Base-by-base conservation (phyloP, 2,329 filamentous ascomycete species). In the Trichoderma atrobrunneum region DNA sequence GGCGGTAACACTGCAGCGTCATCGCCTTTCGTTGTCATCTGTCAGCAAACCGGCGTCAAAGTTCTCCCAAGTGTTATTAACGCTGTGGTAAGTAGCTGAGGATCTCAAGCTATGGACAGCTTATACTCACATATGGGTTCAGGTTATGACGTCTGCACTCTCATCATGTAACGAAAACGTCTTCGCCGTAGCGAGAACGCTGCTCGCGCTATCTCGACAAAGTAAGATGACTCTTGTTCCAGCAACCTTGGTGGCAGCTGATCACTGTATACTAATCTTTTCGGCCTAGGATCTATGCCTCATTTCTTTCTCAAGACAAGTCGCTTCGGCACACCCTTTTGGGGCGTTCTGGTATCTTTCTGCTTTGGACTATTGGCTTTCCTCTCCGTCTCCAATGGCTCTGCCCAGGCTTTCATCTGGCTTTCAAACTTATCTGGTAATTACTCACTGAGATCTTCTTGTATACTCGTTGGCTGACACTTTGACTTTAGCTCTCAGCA, bases 161-260 rank as follows among this genome's bases (percentile, higher is more conserved):
- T 87, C 85, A 0, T 86, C 87, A 14, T 87, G 85, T 61, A 89
- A 89, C 77, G 84, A 85, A 0, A 87, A 87, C 79, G 78, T 87
- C 24, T 88, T 87, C 78, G 82, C 86, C 8, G 84, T 84, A 3
- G 85, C 83, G 7, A 85, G 87, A 51, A 86, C 84, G 5, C 80
- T 89, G 5, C 87, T 87, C 77, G 83, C 85, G 1, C 80, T 88
- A 18, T 86, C 87, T 0, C 80, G 86, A 24, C 85, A 85, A 34
- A 85, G 86, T 73, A 73, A 34, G 72, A 12, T 39, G n/a, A 10
- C 34, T 14, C 28, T 61, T 48, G 10, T 24, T 56, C n/a, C 8
- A 10, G 14, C 2, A 7, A 30, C 21, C 11, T 28, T 30, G 0
- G 10, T 3, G 32, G 32, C 18, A 26, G 4, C 7, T 21, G 28